phyloP scores from a whole-genome alignment of 306 rosid genomes.

The Quercus gilva region DNA sequence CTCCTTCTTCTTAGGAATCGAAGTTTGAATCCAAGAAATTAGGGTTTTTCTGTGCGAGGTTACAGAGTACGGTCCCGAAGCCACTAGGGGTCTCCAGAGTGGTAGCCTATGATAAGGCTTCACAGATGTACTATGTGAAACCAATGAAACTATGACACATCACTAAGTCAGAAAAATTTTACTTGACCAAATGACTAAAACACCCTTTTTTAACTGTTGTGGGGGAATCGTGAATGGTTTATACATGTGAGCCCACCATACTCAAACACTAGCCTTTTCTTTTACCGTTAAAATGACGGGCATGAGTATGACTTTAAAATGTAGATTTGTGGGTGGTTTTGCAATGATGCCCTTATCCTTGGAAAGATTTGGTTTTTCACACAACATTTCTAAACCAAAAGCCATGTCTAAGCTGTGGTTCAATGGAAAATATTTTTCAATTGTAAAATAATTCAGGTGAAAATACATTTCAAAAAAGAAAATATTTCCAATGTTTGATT shows the following conservation, averaged over 20 bases:
- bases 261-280: not conserved
- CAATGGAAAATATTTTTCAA: too few relatives aligned
- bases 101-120: not conserved
- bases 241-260: not conserved
- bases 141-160: not conserved
- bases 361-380: not conserved
- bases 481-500: too few relatives aligned
- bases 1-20: slow-evolving; percentile 24
- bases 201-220: not conserved
- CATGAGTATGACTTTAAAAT: not conserved
- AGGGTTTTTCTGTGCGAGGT: slow-evolving; percentile 34
- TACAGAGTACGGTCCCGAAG: not conserved
- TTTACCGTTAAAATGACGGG: slow-evolving; percentile 6
- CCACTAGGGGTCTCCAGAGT: not conserved
- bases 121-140: rapidly evolving
- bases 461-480: too few relatives aligned
- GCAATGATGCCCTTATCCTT: not conserved
- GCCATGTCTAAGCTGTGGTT: not conserved
- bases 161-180: not conserved
- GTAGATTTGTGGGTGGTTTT: not conserved
- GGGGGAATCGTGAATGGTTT: not conserved
- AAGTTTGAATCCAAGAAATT: slow-evolving; percentile 25
- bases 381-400: not conserved
- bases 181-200: not conserved
- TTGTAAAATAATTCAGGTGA: too few relatives aligned